These are phyloP conservation scores for Colletotrichum eremochloae DNA, from an alignment of 2,329 filamentous ascomycete genomes.

Conservation along the genomic window DNA sequence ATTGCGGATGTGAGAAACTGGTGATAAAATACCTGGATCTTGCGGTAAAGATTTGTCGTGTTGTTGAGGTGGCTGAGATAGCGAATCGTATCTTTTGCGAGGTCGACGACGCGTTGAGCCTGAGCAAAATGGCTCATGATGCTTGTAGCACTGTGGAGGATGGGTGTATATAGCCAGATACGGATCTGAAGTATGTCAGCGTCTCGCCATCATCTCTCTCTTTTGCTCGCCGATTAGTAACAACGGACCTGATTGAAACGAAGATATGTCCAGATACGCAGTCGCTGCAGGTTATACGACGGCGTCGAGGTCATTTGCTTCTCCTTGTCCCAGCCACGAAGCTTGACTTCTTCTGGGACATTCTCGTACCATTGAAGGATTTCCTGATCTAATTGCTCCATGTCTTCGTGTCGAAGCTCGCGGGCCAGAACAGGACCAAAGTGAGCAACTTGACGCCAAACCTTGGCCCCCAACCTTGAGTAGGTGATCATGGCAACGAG, in stretches of 20 bases:
- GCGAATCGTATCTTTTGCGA: constrained; percentile 82
- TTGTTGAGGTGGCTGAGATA: constrained; percentile 79
- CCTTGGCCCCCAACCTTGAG: constrained; percentile 84
- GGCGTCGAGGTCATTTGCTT: constrained; percentile 67
- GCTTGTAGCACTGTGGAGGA: constrained; percentile 85
- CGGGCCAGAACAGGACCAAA: constrained; percentile 72
- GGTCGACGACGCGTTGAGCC: constrained; percentile 79
- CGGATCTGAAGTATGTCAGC: constrained; percentile 67
- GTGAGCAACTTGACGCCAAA: constrained; percentile 85
- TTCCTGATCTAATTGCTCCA: constrained; percentile 85
- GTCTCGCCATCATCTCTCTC: background rate
- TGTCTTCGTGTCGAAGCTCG: constrained; percentile 78
- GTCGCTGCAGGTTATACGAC: constrained; percentile 76
- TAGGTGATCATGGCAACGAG: constrained; percentile 88
- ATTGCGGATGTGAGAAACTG: constrained; percentile 83
- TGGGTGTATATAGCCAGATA: constrained; percentile 88
- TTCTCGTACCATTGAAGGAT: constrained; percentile 88
- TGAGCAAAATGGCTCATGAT: constrained; percentile 82
- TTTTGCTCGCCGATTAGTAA: background rate
- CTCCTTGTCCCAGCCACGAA: constrained; percentile 70
- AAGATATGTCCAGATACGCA: constrained; percentile 87
- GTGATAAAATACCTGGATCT: constrained; percentile 82
- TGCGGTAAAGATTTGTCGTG: constrained; percentile 78
- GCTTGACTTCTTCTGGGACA: constrained; percentile 73
- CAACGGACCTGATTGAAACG: constrained; percentile 79